These are phyloP conservation scores for Daphne laureola DNA, from an alignment of 441 rosid genomes.

Conservation along the genomic window DNA sequence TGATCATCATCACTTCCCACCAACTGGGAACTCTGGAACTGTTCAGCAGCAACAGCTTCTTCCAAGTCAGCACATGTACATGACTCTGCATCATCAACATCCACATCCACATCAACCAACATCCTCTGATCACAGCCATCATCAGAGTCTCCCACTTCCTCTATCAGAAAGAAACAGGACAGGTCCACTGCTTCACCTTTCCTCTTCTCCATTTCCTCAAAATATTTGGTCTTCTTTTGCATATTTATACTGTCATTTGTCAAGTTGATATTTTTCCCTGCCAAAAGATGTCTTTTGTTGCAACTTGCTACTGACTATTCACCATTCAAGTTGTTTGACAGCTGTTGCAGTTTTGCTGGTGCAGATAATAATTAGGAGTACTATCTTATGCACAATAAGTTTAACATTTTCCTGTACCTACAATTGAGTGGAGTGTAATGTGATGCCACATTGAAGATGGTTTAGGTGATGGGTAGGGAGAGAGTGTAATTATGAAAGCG, in stretches of 20 bases:
- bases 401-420: too few relatives aligned
- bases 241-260: conserved; percentile 9
- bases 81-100: conserved; percentile 43
- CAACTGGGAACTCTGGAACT: too few relatives aligned
- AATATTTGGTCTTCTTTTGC: not conserved
- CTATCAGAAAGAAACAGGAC: conserved; percentile 35
- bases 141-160: conserved; percentile 48
- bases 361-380: too few relatives aligned
- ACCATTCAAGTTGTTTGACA: conserved; percentile 5
- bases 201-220: conserved; percentile 14
- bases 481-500: conserved; percentile 26
- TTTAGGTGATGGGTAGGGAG: not conserved
- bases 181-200: conserved; percentile 20
- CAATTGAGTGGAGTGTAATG: too few relatives aligned
- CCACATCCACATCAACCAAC: not conserved
- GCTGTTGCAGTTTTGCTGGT: too few relatives aligned
- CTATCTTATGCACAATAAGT: too few relatives aligned
- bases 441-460: not conserved
- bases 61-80: conserved; percentile 24
- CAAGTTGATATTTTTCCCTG: too few relatives aligned
- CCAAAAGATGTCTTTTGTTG: not conserved
- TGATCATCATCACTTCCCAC: not conserved
- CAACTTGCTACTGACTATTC: conserved; percentile 18
- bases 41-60: not conserved
- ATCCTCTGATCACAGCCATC: conserved; percentile 7